Conservation (phyloP, 306 rosid genomes). For the Sechiopsis laciniata region DNA sequence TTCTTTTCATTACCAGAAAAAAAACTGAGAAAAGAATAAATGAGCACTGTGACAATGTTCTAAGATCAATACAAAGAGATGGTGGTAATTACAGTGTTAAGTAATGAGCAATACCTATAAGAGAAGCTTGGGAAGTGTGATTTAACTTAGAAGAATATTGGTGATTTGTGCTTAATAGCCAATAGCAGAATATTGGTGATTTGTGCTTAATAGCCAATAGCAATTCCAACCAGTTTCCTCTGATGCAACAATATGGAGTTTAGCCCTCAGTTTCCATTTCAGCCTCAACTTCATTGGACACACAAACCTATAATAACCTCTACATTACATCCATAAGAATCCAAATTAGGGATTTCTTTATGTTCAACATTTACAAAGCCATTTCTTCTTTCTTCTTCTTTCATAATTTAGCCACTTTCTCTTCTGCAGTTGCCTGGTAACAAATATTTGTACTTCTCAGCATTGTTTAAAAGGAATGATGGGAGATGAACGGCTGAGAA, state of each 20-base stretch:
- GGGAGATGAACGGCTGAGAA: slow-evolving; percentile 81
- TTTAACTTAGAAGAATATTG: slow-evolving; percentile 18
- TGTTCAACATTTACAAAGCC: slow-evolving; percentile 11
- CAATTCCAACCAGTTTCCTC: slow-evolving; percentile 15
- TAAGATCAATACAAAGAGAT: slow-evolving; percentile 26
- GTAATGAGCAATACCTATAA: slow-evolving; percentile 36
- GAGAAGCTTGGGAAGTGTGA: slow-evolving; percentile 40
- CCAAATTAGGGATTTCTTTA: not conserved
- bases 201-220: slow-evolving; percentile 3
- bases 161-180: slow-evolving; percentile 4
- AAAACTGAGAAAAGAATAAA: not conserved
- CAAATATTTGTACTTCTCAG: slow-evolving; percentile 52
- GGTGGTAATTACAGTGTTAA: slow-evolving; percentile 25
- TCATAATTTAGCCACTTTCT: slow-evolving; percentile 45
- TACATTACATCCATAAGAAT: not conserved
- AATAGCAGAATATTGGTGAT: slow-evolving; percentile 5
- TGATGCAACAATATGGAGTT: slow-evolving; percentile 8
- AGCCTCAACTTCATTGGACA: slow-evolving; percentile 18
- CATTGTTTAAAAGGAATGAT: slow-evolving; percentile 53
- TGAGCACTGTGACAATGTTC: slow-evolving; percentile 3
- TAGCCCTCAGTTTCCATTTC: slow-evolving; percentile 18
- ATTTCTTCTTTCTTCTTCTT: slow-evolving; percentile 8
- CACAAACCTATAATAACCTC: not conserved
- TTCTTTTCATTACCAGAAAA: slow-evolving; percentile 5
- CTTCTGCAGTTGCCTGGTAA: slow-evolving; percentile 70